These are phyloP conservation scores for Oryza meyeriana DNA, from an alignment of 176 grass and related monocot genomes.

Conservation along the genomic window DNA sequence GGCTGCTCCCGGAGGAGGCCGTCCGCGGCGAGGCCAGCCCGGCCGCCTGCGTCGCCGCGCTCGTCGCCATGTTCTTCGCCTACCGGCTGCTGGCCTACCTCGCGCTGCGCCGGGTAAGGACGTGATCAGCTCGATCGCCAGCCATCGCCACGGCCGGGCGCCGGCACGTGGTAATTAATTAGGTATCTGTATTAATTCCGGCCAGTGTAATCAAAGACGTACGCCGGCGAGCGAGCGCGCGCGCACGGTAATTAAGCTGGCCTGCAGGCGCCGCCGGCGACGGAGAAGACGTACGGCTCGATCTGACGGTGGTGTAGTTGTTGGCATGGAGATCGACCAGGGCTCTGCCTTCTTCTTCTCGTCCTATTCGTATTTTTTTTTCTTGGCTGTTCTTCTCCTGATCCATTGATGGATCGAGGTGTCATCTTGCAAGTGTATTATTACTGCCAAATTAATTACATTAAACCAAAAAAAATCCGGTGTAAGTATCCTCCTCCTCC, in stretches of 20 bases:
- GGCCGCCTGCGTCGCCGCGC: constrained; percentile 25
- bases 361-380: neutral
- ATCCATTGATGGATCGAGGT: constrained; percentile 19
- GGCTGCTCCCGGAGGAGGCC: constrained; percentile 13
- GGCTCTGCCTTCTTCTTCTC: constrained; percentile 7
- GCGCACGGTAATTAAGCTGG: neutral
- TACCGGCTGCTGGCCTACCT: constrained; percentile 79
- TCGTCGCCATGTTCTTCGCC: constrained; percentile 71
- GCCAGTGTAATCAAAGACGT: neutral
- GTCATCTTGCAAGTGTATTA: neutral
- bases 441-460: neutral
- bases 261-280: neutral
- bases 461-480: neutral
- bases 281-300: neutral
- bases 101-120: constrained; percentile 55
- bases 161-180: neutral
- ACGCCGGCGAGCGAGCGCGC: neutral
- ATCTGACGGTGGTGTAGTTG: constrained; percentile 27
- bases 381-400: neutral
- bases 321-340: neutral
- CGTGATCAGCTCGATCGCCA: constrained; percentile 9
- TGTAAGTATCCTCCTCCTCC: neutral
- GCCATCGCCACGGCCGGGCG: neutral
- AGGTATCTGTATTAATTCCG: neutral
- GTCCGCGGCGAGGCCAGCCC: constrained; percentile 27